Base-by-base conservation (phyloP, 768 basidiomycete genomes). In the Lactarius hengduanensis region DNA sequence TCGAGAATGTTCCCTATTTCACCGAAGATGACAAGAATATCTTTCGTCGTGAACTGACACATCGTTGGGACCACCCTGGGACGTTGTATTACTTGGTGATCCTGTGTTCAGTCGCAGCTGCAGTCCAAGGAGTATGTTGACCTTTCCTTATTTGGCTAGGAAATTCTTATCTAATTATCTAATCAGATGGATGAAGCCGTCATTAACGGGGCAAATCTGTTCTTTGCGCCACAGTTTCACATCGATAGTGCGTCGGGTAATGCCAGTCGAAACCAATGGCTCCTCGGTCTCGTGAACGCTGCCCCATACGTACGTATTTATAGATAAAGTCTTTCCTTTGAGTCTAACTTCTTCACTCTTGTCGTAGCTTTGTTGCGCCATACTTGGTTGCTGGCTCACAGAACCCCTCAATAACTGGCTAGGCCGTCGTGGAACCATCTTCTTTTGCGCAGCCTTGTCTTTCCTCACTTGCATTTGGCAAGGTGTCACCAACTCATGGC, bases 271-370 rank as follows among this genome's bases (percentile, higher is more conserved):
- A 85, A 92, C 69, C 78, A 85, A 62, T 92, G 90, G 90, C 77
- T 92, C 11, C 80, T 92, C n/a, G 91, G 91, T 28, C 74, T 90
- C 53, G 83, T 92, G 63, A 92, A 92, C 71, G 80, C 89, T 22
- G 90, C 81, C 2, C 83, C 83, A 13, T 84, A 85, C 75, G 79
- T 87, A 72, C 68, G 81, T 74, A 68, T 63, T 71, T 70, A 53
- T 64, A 50, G 0, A 53, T 26, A 15, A 11, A 6, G 11, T 26
- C 4, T 16, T 50, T 53, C 11, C 50, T 11, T 34, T 62, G 43
- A 57, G 36, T 15, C 30, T 22, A 36, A 30, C 7, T 53, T 60
- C 28, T 64, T 26, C n/a, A 69, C 10, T 60, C 28, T 41, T 45
- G 40, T 40, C 64, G 36, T 11, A 81, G 76, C 79, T 85, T 1